Evolutionary conservation across 1,139 yeast species (phyloP).

Genomic region (Debaryomyces sp.): DNA sequence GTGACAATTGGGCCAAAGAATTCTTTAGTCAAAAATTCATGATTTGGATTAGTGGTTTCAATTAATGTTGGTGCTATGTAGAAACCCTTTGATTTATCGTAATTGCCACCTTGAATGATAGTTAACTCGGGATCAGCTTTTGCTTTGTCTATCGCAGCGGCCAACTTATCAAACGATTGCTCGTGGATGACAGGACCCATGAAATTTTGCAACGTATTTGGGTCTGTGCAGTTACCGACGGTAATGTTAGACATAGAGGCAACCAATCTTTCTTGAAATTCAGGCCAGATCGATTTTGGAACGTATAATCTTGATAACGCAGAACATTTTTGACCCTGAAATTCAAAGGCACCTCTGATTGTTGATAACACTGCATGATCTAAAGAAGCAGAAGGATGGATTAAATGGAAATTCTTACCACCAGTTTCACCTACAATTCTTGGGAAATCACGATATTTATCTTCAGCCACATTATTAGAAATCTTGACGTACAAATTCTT

Average conservation of each 20-base stretch:
- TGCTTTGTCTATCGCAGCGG: conserved; percentile 69
- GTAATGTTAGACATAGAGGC: conserved; percentile 49
- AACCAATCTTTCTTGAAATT: conserved; percentile 62
- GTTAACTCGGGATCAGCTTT: conserved; percentile 74
- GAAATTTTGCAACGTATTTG: conserved; percentile 68
- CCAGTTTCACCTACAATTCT: conserved; percentile 98
- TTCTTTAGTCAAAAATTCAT: conserved; percentile 72
- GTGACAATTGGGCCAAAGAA: conserved; percentile 94
- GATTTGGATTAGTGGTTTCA: conserved; percentile 72
- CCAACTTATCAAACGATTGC: conserved; percentile 77
- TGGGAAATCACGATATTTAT: conserved; percentile 84
- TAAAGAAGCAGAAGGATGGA: conserved; percentile 72
- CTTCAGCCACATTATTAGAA: conserved; percentile 69
- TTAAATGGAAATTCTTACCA: conserved; percentile 93
- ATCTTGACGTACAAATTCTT: conserved; percentile 76
- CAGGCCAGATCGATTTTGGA: conserved; percentile 76
- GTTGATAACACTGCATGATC: conserved; percentile 85
- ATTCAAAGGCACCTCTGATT: conserved; percentile 94
- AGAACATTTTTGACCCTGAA: conserved; percentile 98
- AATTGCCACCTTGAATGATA: conserved; percentile 76
- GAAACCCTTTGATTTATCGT: conserved; percentile 73
- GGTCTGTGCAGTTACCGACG: conserved; percentile 71
- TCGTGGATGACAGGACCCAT: conserved; percentile 97
- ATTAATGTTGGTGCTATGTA: conserved; percentile 87
- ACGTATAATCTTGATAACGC: conserved; percentile 86